Evolutionary conservation across 2,329 filamentous ascomycete genomes (phyloP).

Genomic region (Trichophyton benhamiae): DNA sequence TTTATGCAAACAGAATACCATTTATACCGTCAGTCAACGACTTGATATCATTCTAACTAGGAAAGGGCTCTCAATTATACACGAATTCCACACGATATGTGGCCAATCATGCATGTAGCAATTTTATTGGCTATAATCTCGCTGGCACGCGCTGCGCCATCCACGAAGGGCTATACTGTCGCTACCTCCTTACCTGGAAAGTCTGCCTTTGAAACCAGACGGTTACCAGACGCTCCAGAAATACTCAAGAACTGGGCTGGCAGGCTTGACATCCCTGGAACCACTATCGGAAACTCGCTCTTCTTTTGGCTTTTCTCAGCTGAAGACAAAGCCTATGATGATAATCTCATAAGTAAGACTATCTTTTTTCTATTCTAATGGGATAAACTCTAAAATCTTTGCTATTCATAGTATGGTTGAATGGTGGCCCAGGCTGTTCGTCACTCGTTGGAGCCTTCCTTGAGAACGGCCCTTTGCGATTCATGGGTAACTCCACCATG

Average conservation of each 20-base stretch:
- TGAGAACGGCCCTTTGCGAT: conserved; percentile 26
- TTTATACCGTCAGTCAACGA: background rate
- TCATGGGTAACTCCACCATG: conserved; percentile 17
- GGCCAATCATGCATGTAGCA: background rate
- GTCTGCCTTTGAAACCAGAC: conserved; percentile 20
- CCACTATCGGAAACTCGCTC: conserved; percentile 20
- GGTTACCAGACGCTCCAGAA: conserved; percentile 20
- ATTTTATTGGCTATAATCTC: background rate
- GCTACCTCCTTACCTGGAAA: background rate
- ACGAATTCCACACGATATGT: background rate
- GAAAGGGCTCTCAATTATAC: background rate
- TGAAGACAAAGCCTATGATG: conserved; percentile 21
- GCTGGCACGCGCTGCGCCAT: background rate
- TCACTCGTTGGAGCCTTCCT: conserved; percentile 16
- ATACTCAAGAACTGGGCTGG: conserved; percentile 27
- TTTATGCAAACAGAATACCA: background rate
- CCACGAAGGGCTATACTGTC: background rate
- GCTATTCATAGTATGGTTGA: conserved; percentile 13
- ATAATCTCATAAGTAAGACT: conserved; percentile 25
- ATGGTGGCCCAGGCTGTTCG: conserved; percentile 14
- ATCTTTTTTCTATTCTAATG: background rate
- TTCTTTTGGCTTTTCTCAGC: conserved; percentile 30
- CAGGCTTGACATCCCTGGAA: conserved; percentile 21
- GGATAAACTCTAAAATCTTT: background rate
- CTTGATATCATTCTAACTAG: background rate